Base-by-base conservation (phyloP, 345 rosid species). In the Eucalyptus paniculata region DNA sequence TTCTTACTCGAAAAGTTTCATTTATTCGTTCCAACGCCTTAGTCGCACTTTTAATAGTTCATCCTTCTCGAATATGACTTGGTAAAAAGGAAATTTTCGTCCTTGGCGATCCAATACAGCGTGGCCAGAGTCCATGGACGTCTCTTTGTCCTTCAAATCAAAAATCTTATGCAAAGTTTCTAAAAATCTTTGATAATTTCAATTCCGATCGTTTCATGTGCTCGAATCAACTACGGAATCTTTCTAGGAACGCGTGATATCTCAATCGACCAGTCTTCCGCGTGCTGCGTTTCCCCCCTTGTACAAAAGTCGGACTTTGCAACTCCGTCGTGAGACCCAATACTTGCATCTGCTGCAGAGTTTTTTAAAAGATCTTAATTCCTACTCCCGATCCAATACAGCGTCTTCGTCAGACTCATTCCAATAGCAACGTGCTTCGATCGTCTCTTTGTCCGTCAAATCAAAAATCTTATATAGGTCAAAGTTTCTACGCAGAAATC, bases 391-490 rank as follows among this genome's bases (percentile, higher is more conserved):
- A 24, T 24, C 62, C 65, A 19, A 0, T 7, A 19, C 58, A 53
- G 23, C 26, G 30, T 11, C 0, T 9, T 24, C 30, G 65, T 58
- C 65, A 23, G 65, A 24, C 65, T 24, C 30, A 24, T 58, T 24
- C 13, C 65, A 23, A 58, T 10, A 24, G 65, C 65, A 58, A 58
- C 65, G 11, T 58, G 65, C 30, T 5, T 24, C 65, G 30, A 10
- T 58, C 65, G 28, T 58, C 65, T 58, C 65, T 2, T 53, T 53
- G 4, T 19, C 58, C 9, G 1, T 53, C 24, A 53, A 53, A 53
- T 53, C 2, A 53, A 24, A 58, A 4, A 2, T 58, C 0, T 5
- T 0, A 24, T 23, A 5, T 5, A 23, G 28, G 30, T 23, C 30
- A 23, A 58, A 58, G 30, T 58, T 58, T 24, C 65, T 24, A 58